phyloP scores from a whole-genome alignment of 495 filamentous ascomycete species.

The Trichoderma orchidacearum region DNA sequence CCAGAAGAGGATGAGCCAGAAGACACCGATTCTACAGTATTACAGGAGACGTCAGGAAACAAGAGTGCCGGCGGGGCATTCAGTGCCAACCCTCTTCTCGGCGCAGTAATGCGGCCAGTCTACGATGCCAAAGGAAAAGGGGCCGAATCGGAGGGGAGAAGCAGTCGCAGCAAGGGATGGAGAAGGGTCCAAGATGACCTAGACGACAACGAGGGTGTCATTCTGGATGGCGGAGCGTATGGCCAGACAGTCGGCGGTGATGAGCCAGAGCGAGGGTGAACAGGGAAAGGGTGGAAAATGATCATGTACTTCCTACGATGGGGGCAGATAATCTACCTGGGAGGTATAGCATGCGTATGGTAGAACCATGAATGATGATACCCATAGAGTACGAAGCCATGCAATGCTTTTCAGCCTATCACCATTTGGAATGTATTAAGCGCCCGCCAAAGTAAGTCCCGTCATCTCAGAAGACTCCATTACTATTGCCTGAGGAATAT shows the following conservation, averaged over 20 bases:
- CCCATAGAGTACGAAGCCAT: too few relatives aligned
- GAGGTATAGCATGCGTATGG: too few relatives aligned
- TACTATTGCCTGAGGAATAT: too few relatives aligned
- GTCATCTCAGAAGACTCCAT: too few relatives aligned
- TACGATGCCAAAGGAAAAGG: slow-evolving; percentile 44
- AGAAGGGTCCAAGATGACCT: slow-evolving; percentile 82
- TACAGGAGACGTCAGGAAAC: slow-evolving; percentile 14
- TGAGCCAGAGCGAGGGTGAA: slow-evolving; percentile 23
- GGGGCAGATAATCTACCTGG: too few relatives aligned
- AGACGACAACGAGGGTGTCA: slow-evolving; percentile 84
- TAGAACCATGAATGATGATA: too few relatives aligned
- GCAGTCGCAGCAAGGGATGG: slow-evolving; percentile 48
- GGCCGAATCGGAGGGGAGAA: slow-evolving; percentile 20
- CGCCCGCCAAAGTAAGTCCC: too few relatives aligned
- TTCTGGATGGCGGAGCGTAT: slow-evolving; percentile 70
- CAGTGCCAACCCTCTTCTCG: slow-evolving; percentile 72
- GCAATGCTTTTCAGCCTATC: too few relatives aligned
- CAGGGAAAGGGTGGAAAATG: too few relatives aligned
- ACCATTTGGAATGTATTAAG: too few relatives aligned
- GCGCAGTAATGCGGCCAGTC: slow-evolving; percentile 64
- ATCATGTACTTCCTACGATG: too few relatives aligned
- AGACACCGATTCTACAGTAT: background rate
- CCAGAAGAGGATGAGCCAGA: slow-evolving; percentile 29
- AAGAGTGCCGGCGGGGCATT: slow-evolving; percentile 45
- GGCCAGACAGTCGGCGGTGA: slow-evolving; percentile 25